Percentiles rank a stretch among this genome's conserved stretches.
Evolutionary conservation across 176 grass and related monocot genomes (phyloP).

Genomic region (Elymus sibiricus): DNA sequence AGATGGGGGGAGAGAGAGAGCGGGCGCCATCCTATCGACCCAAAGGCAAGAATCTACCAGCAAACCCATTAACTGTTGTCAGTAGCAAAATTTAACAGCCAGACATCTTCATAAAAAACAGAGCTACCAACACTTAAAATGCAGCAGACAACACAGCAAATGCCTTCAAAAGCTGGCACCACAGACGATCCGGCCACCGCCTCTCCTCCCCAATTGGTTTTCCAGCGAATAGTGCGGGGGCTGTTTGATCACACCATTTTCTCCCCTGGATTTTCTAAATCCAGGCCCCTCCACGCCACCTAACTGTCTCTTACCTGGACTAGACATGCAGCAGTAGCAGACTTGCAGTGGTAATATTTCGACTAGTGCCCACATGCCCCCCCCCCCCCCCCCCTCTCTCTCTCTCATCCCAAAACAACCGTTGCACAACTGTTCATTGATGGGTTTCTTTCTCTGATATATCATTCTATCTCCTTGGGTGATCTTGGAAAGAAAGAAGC

Average conservation of each 20-base stretch:
- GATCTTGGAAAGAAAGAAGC: slow-evolving; percentile 28
- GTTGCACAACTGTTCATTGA: background rate
- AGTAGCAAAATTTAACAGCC: slow-evolving; percentile 2
- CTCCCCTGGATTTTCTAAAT: slow-evolving; percentile 33
- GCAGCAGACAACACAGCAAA: slow-evolving; percentile 26
- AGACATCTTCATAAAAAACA: slow-evolving; percentile 10
- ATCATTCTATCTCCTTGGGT: slow-evolving; percentile 18
- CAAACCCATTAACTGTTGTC: background rate
- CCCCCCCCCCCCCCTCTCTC: background rate
- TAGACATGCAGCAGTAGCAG: background rate
- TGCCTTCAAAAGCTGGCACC: slow-evolving; percentile 24
- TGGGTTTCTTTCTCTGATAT: background rate
- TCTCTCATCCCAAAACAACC: background rate
- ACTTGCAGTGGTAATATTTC: no score
- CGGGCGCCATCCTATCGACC: no score
- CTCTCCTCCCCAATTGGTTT: slow-evolving; percentile 1
- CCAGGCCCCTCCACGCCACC: slow-evolving; percentile 25
- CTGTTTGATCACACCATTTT: slow-evolving; percentile 4
- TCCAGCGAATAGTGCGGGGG: slow-evolving; percentile 19
- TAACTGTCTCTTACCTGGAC: slow-evolving; percentile 24
- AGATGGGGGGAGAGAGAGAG: no score
- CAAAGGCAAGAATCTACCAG: background rate
- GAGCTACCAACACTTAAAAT: slow-evolving; percentile 8
- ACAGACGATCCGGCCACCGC: slow-evolving; percentile 28
- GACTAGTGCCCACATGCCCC: no score